These are phyloP conservation scores for Salicornia ramosissima DNA, from an alignment of 148 eudicot species.

Conservation along the genomic window DNA sequence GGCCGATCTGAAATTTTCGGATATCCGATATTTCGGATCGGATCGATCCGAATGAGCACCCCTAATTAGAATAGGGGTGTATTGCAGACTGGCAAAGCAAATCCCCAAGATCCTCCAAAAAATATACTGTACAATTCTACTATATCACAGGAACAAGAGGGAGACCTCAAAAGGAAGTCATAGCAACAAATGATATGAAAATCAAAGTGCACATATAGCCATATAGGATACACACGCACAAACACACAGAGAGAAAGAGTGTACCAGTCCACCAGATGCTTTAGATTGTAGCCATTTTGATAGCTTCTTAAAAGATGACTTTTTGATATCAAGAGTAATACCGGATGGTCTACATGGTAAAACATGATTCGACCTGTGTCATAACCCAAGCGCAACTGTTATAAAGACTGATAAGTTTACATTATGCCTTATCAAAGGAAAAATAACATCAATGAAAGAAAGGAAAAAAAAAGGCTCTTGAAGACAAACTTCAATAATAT, in stretches of 20 bases:
- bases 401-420: constrained; percentile 9
- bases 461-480: neutral
- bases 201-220: neutral
- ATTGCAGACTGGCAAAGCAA: neutral
- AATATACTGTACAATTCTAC: neutral
- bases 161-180: neutral
- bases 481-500: no score
- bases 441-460: neutral
- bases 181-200: neutral
- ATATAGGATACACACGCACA: neutral
- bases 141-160: neutral
- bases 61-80: no score
- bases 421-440: neutral
- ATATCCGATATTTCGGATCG: no score
- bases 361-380: constrained; percentile 81
- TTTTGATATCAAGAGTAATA: constrained; percentile 71
- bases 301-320: constrained; percentile 87
- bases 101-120: neutral
- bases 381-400: constrained; percentile 18
- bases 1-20: no score
- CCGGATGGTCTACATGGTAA: constrained; percentile 88
- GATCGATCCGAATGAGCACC: no score
- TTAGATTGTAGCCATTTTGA: constrained; percentile 91
- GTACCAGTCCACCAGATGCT: constrained; percentile 69
- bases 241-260: neutral